phyloP scores from a whole-genome alignment of 2,329 filamentous ascomycete species.

The Grosmannia huntii region DNA sequence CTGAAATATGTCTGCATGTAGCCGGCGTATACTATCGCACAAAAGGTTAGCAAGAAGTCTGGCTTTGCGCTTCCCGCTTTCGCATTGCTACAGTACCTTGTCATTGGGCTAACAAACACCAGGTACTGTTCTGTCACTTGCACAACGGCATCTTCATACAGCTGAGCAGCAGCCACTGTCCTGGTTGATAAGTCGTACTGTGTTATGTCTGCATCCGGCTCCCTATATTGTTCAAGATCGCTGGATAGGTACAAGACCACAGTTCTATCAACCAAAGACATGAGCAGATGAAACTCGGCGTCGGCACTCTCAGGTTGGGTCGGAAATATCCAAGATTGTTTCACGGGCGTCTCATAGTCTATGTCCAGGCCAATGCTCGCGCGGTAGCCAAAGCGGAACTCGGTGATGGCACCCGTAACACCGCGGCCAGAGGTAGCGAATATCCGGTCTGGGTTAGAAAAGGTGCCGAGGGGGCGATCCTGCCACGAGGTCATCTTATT shows the following conservation, averaged over 20 bases:
- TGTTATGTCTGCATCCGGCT: constrained; percentile 26
- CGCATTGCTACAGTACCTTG: constrained; percentile 21
- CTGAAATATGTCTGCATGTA: constrained; percentile 2
- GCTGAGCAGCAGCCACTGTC: constrained; percentile 34
- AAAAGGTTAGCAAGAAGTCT: neutral
- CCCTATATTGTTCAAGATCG: constrained; percentile 32
- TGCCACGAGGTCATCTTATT: constrained; percentile 12
- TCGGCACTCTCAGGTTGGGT: constrained; percentile 12
- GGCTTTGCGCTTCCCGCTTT: neutral
- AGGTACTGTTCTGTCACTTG: constrained; percentile 41
- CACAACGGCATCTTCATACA: constrained; percentile 25
- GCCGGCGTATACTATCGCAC: constrained; percentile 2
- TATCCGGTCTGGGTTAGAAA: constrained; percentile 43
- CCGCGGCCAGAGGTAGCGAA: constrained; percentile 57
- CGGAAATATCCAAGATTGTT: constrained; percentile 40
- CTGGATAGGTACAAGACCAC: constrained; percentile 33
- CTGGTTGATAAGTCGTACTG: constrained; percentile 38
- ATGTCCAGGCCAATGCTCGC: constrained; percentile 51
- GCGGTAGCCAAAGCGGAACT: constrained; percentile 57
- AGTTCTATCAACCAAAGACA: constrained; percentile 37
- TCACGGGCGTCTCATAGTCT: constrained; percentile 34
- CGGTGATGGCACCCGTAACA: constrained; percentile 48
- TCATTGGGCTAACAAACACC: constrained; percentile 23
- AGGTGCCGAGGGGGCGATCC: constrained; percentile 30
- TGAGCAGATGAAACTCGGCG: constrained; percentile 26